Base-by-base conservation (phyloP, 306 rosid genomes). In the Sindora glabra region DNA sequence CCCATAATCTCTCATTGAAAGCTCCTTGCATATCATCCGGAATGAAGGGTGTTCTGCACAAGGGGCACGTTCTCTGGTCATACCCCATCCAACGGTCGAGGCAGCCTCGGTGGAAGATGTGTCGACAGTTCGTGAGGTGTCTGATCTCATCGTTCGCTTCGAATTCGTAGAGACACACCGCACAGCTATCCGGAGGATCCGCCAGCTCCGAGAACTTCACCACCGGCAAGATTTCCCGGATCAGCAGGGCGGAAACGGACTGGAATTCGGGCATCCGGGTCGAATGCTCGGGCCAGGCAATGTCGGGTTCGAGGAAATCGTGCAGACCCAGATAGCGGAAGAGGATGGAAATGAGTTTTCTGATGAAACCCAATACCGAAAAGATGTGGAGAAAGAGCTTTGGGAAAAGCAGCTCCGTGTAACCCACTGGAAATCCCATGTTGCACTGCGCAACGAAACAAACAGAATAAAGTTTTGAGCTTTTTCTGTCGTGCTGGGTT, bases 31-130 rank as follows among this genome's bases (percentile, higher is more conserved):
- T 67, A 70, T 81, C 82, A 3, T 77, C 68, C 0, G 89, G 83
- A 48, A 90, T 70, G 19, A 90, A 77, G 7, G 84, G 79, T 7
- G 87, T 83, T 10, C 99, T 76, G 21, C 99, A 92, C 12, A 89
- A 67, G 10, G 99, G 99, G 1, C 99, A 92, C 1, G 99, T 86
- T 9, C 65, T 82, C 69, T 86, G 96, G 11, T 87, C 79, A 25
- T 89, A 89, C 0, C 89, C 94, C 69, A 86, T 85, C 99, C 99
- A 92, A 45, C 95, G 94, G 84, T 92, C 95, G 10, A 92, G 69
- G 25, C 99, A 92, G 1, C 76, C 72, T 23, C 57, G 41, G 79
- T 92, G 99, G 73, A 89, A 92, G 4, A 89, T 65, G 59, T 92
- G 99, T 1, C 86, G 76, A n/a, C 96, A 92, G 63, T 92, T 89